Evolutionary conservation across 2,329 filamentous ascomycete species (phyloP).

Genomic region (Plectosphaerella cucumerina): DNA sequence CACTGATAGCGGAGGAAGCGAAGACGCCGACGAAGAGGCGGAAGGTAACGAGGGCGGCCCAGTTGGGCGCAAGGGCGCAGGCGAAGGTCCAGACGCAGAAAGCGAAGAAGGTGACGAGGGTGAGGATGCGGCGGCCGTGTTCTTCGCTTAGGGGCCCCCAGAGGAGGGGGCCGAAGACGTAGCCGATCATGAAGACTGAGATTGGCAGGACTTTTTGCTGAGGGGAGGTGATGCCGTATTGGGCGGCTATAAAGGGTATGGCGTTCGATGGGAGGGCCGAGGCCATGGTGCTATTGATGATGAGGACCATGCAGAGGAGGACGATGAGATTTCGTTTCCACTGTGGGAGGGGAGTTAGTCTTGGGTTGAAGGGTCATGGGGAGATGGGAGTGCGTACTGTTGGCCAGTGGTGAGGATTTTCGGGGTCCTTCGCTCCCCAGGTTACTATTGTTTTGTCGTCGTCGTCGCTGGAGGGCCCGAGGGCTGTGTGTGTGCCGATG

Average conservation of each 20-base stretch:
- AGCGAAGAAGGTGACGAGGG: slow-evolving; percentile 37
- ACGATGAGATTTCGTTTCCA: slow-evolving; percentile 51
- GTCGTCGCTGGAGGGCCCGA: slow-evolving; percentile 20
- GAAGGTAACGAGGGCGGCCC: slow-evolving; percentile 49
- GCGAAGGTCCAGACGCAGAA: slow-evolving; percentile 51
- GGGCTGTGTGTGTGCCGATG: neutral
- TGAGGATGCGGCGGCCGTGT: slow-evolving; percentile 49
- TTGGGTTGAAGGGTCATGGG: too few relatives aligned
- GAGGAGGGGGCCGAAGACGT: slow-evolving; percentile 56
- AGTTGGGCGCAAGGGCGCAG: slow-evolving; percentile 49
- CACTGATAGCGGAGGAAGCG: slow-evolving; percentile 55
- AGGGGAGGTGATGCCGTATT: slow-evolving; percentile 51
- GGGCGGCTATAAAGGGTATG: slow-evolving; percentile 49
- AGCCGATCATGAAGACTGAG: slow-evolving; percentile 60
- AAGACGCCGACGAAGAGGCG: slow-evolving; percentile 49
- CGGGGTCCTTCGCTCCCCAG: slow-evolving; percentile 43
- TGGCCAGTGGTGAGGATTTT: slow-evolving; percentile 52
- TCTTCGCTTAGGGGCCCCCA: slow-evolving; percentile 66
- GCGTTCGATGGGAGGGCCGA: slow-evolving; percentile 62
- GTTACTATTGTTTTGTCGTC: slow-evolving; percentile 18
- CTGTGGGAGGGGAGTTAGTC: slow-evolving; percentile 24
- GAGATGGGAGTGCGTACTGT: slow-evolving; percentile 18
- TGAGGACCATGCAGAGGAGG: slow-evolving; percentile 50
- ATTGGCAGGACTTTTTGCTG: slow-evolving; percentile 51
- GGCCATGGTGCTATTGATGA: slow-evolving; percentile 65